Evolutionary conservation across 352 stramenopile genomes (phyloP).

Genomic region (Thalassiosira allenii): DNA sequence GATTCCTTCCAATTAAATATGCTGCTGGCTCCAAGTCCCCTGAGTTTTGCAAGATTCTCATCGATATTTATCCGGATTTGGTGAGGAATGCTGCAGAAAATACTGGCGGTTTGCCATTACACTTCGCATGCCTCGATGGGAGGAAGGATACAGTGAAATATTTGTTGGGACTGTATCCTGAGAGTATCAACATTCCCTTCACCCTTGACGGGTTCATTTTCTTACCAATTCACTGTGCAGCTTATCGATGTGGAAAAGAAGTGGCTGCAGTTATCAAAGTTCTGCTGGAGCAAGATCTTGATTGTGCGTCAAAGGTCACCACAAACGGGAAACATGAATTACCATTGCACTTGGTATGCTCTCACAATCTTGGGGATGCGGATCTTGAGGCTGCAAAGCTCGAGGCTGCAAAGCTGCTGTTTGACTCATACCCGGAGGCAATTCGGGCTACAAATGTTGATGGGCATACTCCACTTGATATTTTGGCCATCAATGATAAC

Average conservation of each 20-base stretch:
- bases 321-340: background rate
- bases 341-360: conserved; percentile 18
- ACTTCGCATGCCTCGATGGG: background rate
- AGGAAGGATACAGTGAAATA: background rate
- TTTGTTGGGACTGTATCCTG: background rate
- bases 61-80: background rate
- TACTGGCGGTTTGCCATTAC: background rate
- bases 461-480: conserved; percentile 13
- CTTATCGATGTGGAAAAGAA: background rate
- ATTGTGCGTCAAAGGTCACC: conserved; percentile 3
- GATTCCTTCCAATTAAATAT: conserved; percentile 19
- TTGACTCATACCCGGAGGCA: conserved; percentile 3
- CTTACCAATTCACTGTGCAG: background rate
- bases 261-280: background rate
- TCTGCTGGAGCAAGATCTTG: conserved; percentile 5
- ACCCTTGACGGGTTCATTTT: background rate
- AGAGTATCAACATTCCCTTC: background rate
- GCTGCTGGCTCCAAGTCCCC: conserved; percentile 17
- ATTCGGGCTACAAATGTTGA: conserved; percentile 1
- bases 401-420: background rate
- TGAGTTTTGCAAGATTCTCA: conserved; percentile 22
- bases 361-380: too few species aligned
- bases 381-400: background rate
- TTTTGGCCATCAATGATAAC: background rate
- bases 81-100: background rate